A percentile compares a stretch with the other conserved stretches of the same genome.
phyloP scores from a whole-genome alignment of 2,329 filamentous ascomycete genomes.

The Phyllosticta capitalensis region DNA sequence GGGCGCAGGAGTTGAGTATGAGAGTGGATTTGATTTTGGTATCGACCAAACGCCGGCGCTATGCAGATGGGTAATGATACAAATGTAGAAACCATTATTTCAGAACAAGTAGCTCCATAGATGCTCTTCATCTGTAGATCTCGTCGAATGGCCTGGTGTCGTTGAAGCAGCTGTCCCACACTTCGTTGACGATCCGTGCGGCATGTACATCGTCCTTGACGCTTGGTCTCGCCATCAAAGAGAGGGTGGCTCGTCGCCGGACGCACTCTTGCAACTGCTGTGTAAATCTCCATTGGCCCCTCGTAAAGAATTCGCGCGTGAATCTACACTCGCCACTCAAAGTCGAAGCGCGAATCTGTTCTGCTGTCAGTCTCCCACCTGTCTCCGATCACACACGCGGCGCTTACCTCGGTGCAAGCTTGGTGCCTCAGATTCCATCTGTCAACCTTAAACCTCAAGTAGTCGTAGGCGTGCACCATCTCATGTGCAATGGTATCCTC shows the following conservation, averaged over 20 bases:
- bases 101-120: background rate
- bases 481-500: slow-evolving; percentile 95
- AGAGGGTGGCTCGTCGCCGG: slow-evolving; percentile 66
- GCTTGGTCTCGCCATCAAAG: slow-evolving; percentile 65
- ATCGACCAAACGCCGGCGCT: slow-evolving; percentile 9
- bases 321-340: slow-evolving; percentile 91
- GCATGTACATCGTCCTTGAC: slow-evolving; percentile 84
- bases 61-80: slow-evolving; percentile 11
- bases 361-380: background rate
- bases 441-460: slow-evolving; percentile 83
- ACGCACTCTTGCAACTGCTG: slow-evolving; percentile 94
- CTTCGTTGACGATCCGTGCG: slow-evolving; percentile 80
- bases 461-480: slow-evolving; percentile 96
- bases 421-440: slow-evolving; percentile 76
- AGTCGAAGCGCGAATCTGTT: slow-evolving; percentile 80
- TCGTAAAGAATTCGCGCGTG: slow-evolving; percentile 72
- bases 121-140: slow-evolving; percentile 60
- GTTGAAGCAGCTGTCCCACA: slow-evolving; percentile 96
- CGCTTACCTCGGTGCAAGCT: slow-evolving; percentile 77
- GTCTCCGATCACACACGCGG: background rate
- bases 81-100: slow-evolving; percentile 4
- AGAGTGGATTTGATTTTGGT: slow-evolving; percentile 11
- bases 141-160: slow-evolving; percentile 96
- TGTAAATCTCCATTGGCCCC: slow-evolving; percentile 79
- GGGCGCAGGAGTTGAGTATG: slow-evolving; percentile 4